Evolutionary conservation across 2,329 filamentous ascomycete genomes (phyloP).

Genomic region (Aspergillus arachidicola): DNA sequence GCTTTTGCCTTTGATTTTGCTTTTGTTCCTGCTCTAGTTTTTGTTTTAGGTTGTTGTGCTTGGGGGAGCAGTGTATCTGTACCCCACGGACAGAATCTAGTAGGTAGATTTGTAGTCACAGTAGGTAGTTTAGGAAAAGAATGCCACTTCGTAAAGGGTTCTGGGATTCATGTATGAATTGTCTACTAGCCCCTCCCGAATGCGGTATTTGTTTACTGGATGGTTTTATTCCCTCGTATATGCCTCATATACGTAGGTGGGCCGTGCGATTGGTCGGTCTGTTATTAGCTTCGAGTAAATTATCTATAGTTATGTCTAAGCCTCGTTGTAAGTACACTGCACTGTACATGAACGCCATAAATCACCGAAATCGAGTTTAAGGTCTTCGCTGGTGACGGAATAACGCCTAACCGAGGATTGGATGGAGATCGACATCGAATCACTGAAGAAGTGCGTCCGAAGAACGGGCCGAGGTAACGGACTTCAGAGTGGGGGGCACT

Average conservation of each 20-base stretch:
- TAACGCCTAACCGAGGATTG: not conserved
- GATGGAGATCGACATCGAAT: not conserved
- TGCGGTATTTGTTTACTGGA: constrained; percentile 4
- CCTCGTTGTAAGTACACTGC: not conserved
- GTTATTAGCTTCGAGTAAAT: not conserved
- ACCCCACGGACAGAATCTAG: not conserved
- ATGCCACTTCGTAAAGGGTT: not conserved
- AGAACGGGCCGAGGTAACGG: not conserved
- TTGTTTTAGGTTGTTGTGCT: not conserved
- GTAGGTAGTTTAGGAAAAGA: not conserved
- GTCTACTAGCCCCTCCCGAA: not conserved
- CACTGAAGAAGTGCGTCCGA: not conserved
- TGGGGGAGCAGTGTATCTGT: not conserved
- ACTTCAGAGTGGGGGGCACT: not conserved
- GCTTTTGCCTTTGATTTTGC: not conserved
- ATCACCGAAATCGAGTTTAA: not conserved
- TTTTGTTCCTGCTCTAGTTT: not conserved
- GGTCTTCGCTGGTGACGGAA: not conserved
- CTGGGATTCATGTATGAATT: not conserved
- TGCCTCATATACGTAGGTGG: not conserved
- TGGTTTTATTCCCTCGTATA: not conserved
- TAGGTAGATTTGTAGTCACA: not conserved
- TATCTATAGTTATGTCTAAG: not conserved
- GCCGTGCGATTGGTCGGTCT: not conserved
- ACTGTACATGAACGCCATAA: not conserved